Evolutionary conservation across 495 filamentous ascomycete genomes (phyloP), one percentile per base, ranked within the genome.

Genomic region (Arthonia radiata): DNA sequence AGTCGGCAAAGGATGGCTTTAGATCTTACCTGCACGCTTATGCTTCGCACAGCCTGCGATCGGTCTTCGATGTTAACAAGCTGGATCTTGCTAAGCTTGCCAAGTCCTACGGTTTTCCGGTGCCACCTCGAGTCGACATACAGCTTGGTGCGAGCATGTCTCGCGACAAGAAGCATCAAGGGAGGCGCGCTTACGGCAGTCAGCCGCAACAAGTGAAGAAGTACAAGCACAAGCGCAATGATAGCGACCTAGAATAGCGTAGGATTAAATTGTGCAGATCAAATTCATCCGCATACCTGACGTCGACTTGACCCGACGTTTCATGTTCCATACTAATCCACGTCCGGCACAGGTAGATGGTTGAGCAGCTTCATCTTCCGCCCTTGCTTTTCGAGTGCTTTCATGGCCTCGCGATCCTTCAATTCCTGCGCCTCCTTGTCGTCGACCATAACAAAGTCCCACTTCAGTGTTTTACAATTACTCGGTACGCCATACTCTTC

Each of bases 1-100:
- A 52, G 46, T 70, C 65, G 15, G 68, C 68, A 23, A 73, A 73
- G 44, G 66, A 71, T 35, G 67, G 65, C 21, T 75, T 71, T 40
- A 62, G 72, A 17, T 75, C 76, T 8, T 97, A 97, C 43, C 62
- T 97, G 9, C 75, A 92, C 37, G 86, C 86, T 0, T 97, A 97
- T 34, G 80, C 83, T 11, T 80, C 72, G 15, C 86, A 97, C 48
- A 74, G 67, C 31, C 60, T 93, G 26, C 67, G 83, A 17, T 74
- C 76, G 8, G 74, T 92, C 18, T 97, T 91, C 42, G 80, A 97
- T 44, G 67, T 97, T 15, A 56, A 93, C 42, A 86, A 89, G 47
- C 60, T 97, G 5, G 86, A 97, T 48, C 58, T 94, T 18, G 61
- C 73, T 33, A 92, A 91, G 54, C 73, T 97, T 10, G 80, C 86